Evolutionary conservation across 2,329 filamentous ascomycete species (phyloP), one percentile per base, ranked within the genome.

Genomic region (Colletotrichum chrysophilum): DNA sequence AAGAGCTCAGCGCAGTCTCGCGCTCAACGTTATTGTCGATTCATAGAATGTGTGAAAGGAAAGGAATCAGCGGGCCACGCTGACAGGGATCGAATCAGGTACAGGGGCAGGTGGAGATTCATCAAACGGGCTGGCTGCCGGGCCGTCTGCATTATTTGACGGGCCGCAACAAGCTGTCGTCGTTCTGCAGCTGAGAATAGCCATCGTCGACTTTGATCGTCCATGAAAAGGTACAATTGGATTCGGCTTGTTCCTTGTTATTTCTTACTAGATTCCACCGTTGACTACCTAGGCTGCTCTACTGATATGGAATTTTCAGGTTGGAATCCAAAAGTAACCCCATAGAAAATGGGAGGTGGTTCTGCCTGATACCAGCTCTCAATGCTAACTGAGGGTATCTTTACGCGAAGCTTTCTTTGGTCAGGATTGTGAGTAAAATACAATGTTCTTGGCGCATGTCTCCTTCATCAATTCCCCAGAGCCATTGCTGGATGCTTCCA

Each of bases 161-260:
- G 38, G 18, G 38, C 38, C 18, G 38, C 38, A 48, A 0, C 38
- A 48, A 48, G 38, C 38, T 48, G 38, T 21, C 38, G 0, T 21
- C 1, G 38, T n/a, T 48, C 1, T 0, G 38, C 0, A 12, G 18
- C 38, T n/a, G 16, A n/a, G 38, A n/a, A 0, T 48, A n/a, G 38
- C 8, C 38, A 48, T n/a, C 38, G 9, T 12, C 38, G 18, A 43
- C 18, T 16, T 43, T 6, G 16, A 48, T 48, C 38, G n/a, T n/a
- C 38, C 16, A n/a, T 48, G 38, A 48, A 48, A 48, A n/a, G 0
- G 38, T 48, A 48, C 38, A 21, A n/a, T 12, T n/a, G 18, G 0
- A 1, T 3, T 0, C 38, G 38, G 9, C 38, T n/a, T 48, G 0
- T 48, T 48, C 38, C 38, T 1, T 10, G 0, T n/a, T 12, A 48